Conservation (phyloP, 345 rosid genomes). For the Dipteronia sinensis region DNA sequence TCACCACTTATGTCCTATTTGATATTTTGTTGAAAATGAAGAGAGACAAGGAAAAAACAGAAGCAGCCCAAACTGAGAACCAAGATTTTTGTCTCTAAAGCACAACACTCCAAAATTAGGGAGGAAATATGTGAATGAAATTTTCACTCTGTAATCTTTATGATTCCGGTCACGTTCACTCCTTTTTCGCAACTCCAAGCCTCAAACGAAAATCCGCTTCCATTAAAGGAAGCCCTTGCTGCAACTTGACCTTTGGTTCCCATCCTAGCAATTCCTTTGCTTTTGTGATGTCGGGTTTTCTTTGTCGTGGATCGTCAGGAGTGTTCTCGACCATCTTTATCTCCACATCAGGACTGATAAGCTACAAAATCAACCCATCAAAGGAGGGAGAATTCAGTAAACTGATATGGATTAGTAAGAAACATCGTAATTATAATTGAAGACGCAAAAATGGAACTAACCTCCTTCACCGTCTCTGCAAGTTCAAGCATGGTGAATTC, state of each 20-base stretch:
- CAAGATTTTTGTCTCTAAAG: background rate
- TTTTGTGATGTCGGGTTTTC: constrained; percentile 86
- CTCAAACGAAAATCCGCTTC: constrained; percentile 84
- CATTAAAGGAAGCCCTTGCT: constrained; percentile 89
- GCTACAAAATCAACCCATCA: constrained; percentile 35
- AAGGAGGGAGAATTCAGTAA: background rate
- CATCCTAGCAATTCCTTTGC: constrained; percentile 87
- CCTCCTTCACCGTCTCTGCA: constrained; percentile 95
- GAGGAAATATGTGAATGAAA: background rate
- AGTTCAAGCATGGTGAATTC: constrained; percentile 92
- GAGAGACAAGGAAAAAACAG: background rate
- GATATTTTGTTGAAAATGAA: no score
- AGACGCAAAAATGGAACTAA: constrained; percentile 26
- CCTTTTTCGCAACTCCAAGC: constrained; percentile 58
- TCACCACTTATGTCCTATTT: no score
- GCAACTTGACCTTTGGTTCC: constrained; percentile 88
- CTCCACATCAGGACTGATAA: constrained; percentile 74
- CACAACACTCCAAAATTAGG: background rate
- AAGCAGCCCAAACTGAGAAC: background rate
- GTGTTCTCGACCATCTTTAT: constrained; percentile 90
- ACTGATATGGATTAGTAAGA: background rate
- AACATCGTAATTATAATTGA: background rate
- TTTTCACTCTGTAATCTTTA: background rate
- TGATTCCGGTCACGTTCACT: constrained; percentile 20
- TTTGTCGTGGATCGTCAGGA: constrained; percentile 88